A percentile compares a stretch with the other conserved stretches of the same genome.
Evolutionary conservation across 2,329 filamentous ascomycete species (phyloP).

Genomic region (Penicillium sclerotigenum): DNA sequence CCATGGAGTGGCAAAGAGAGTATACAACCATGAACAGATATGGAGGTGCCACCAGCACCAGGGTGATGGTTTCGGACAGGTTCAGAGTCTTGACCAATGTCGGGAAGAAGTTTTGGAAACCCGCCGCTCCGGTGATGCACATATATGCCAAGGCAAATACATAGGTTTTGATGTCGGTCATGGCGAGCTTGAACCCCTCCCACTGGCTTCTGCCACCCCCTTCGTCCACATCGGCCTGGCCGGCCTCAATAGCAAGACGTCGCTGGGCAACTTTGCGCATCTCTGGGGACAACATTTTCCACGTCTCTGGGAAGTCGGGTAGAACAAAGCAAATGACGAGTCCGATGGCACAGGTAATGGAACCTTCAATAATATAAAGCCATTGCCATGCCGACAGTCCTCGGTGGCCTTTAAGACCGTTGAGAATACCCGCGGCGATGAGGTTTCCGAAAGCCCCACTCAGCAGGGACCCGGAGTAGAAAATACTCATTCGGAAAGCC

Average conservation of each 20-base stretch:
- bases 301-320: constrained; percentile 48
- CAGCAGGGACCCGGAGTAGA: constrained; percentile 52
- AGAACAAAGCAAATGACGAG: constrained; percentile 36
- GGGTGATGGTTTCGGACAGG: constrained; percentile 46
- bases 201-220: constrained; percentile 48
- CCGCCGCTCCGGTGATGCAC: constrained; percentile 46
- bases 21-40: constrained; percentile 55
- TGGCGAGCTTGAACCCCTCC: constrained; percentile 51
- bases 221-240: constrained; percentile 50
- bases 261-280: constrained; percentile 48
- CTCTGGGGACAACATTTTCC: constrained; percentile 43
- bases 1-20: constrained; percentile 44
- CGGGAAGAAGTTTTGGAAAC: constrained; percentile 58
- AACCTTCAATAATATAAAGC: constrained; percentile 44
- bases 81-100: constrained; percentile 49
- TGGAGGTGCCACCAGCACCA: constrained; percentile 53
- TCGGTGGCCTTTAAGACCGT: constrained; percentile 36
- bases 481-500: constrained; percentile 50
- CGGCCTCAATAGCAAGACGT: constrained; percentile 50
- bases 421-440: constrained; percentile 52
- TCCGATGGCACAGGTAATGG: constrained; percentile 34
- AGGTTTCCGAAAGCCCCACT: constrained; percentile 53
- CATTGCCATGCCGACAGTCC: constrained; percentile 43
- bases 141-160: constrained; percentile 46
- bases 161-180: constrained; percentile 52